Evolutionary conservation across 2,329 filamentous ascomycete genomes (phyloP).

Genomic region (Scleromitrula shiraiana): DNA sequence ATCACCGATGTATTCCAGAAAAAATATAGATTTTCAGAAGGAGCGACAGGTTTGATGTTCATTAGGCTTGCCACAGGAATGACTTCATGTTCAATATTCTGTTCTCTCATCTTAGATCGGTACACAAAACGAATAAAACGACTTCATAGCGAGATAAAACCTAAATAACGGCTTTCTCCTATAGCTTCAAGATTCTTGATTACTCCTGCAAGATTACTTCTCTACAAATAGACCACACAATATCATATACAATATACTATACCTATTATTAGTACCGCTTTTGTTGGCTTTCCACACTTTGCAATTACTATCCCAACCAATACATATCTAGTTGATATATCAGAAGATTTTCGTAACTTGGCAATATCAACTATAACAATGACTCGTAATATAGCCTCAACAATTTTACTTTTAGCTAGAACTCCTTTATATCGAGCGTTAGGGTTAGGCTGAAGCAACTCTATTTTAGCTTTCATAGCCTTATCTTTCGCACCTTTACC

Average conservation of each 20-base stretch:
- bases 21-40: slow-evolving; percentile 45
- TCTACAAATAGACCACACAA: slow-evolving; percentile 50
- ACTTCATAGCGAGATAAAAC: slow-evolving; percentile 31
- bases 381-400: slow-evolving; percentile 14
- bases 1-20: slow-evolving; percentile 49
- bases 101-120: neutral
- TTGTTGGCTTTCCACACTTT: slow-evolving; percentile 37
- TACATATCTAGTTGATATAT: slow-evolving; percentile 46
- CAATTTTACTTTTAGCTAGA: slow-evolving; percentile 29
- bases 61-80: slow-evolving; percentile 38
- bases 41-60: slow-evolving; percentile 49
- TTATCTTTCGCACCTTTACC: slow-evolving; percentile 35
- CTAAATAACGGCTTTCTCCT: slow-evolving; percentile 54
- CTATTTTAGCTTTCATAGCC: slow-evolving; percentile 31
- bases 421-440: slow-evolving; percentile 18
- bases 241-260: slow-evolving; percentile 44
- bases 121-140: slow-evolving; percentile 27
- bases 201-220: slow-evolving; percentile 45
- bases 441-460: slow-evolving; percentile 41
- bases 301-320: slow-evolving; percentile 11
- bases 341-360: slow-evolving; percentile 23
- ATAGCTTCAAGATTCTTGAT: slow-evolving; percentile 45
- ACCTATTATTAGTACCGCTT: slow-evolving; percentile 45
- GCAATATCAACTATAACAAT: slow-evolving; percentile 32
- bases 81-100: neutral